Percentiles rank a stretch among this genome's conserved stretches.
phyloP scores from a whole-genome alignment of 352 stramenopile genomes.

The Detonula confervacea region DNA sequence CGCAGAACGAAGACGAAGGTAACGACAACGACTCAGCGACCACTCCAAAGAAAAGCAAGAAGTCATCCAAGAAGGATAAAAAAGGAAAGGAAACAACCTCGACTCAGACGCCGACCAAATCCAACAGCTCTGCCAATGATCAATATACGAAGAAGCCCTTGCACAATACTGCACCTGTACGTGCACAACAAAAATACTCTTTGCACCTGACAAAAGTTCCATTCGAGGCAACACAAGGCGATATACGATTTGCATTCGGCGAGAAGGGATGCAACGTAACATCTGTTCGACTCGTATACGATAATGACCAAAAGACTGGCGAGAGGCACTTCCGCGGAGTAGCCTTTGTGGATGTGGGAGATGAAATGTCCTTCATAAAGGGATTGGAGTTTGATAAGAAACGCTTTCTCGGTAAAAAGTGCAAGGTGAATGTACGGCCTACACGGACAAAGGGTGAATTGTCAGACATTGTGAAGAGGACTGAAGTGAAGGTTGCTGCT shows the following conservation, averaged over 20 bases:
- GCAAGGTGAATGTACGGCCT: conserved; percentile 73
- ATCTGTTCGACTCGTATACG: conserved; percentile 76
- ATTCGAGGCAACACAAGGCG: conserved; percentile 65
- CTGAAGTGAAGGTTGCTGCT: conserved; percentile 57
- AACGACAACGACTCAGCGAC: conserved; percentile 14
- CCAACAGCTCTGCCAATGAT: background rate
- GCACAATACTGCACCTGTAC: background rate
- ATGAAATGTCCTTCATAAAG: conserved; percentile 48
- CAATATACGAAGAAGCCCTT: background rate
- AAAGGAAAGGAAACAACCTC: conserved; percentile 10
- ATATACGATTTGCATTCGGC: conserved; percentile 66
- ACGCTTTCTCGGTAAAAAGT: conserved; percentile 37
- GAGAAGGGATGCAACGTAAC: conserved; percentile 65
- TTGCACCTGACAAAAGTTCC: conserved; percentile 79
- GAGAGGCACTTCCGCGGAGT: conserved; percentile 71
- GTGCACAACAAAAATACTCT: conserved; percentile 39
- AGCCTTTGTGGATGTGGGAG: conserved; percentile 68
- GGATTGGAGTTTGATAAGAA: conserved; percentile 42
- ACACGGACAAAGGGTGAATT: conserved; percentile 72
- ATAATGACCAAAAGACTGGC: conserved; percentile 54
- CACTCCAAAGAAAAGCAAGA: too few species aligned
- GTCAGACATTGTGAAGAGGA: conserved; percentile 68
- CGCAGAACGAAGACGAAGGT: conserved; percentile 23
- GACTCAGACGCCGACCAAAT: conserved; percentile 1
- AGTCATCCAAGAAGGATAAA: conserved; percentile 3